Base-by-base conservation (phyloP, 1,139 yeast genomes). In the Nakaseomyces nivariensis region DNA sequence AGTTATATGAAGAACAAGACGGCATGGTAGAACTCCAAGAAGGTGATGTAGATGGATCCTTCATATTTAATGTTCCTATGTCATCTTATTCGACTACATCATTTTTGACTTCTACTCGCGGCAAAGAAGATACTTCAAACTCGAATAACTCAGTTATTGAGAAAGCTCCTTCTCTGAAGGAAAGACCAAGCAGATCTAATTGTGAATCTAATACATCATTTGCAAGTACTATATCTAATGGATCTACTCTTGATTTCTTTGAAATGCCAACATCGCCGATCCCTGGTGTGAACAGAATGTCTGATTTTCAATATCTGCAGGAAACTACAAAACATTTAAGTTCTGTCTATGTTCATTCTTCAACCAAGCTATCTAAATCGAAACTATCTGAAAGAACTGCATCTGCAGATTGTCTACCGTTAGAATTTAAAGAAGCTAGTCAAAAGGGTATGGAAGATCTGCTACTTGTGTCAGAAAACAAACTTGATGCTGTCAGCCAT, bases 31-130 rank as follows among this genome's bases (percentile, higher is more conserved):
- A 56, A 36, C 47, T 57, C 38, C 57, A 57, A 49, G 63, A 57
- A 25, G 56, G 59, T 25, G 65, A 67, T 13, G 60, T 69, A 11
- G 72, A 67, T 45, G 71, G 69, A 46, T 63, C 71, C 0, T 50
- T 68, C 22, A 71, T 74, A 49, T 75, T 73, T 69, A 74, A 75
- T 53, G 75, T 75, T 7, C 79, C 79, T 5, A 68, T 68, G 58
- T 73, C 79, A 0, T 65, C 71, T 10, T 56, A 63, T 7, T 66
- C 73, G 1, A 68, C 74, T 0, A 61, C 67, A 8, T 59, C 72
- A 7, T 62, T 72, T 25, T 59, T 71, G 51, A 59, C 51, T 49
- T 49, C 59, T 5, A 47, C 57, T n/a, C 48, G 51, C n/a, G 49
- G 51, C 49, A 48, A 46, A 48, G 48, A 25, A 13, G 50, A 45